Base-by-base conservation (phyloP, 768 basidiomycete genomes). In the Wakefieldia striispora region DNA sequence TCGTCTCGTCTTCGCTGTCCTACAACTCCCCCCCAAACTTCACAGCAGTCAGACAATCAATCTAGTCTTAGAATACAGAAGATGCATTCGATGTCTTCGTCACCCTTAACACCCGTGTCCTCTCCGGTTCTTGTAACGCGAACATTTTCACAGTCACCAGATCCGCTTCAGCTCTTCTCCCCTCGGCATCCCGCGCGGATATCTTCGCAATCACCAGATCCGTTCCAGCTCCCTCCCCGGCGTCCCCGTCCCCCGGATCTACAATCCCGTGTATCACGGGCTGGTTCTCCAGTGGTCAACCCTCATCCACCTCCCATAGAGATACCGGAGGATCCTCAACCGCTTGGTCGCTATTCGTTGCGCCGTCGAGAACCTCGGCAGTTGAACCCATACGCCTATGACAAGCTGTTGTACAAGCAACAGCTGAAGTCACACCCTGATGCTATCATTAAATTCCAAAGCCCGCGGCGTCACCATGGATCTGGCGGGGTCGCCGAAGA, bases 371-470 rank as follows among this genome's bases (percentile, higher is more conserved):
- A 75, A 27, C 64, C 74, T 33, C 70, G 75, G 17, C 88, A 90
- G 59, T 51, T 82, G 14, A 74, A 78, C 12, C 88, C 88, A 1
- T 90, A 83, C 56, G 73, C 71, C 11, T 74, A 75, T 29, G 86
- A 89, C 50, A 70, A 77, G 44, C 36, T 69, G 11, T 35, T 66
- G 33, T 89, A 89, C 61, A 75, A 79, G 47, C 63, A 65, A 13
- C 72, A 75, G 43, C 65, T 89, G 54, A 72, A 71, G 26, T 55
- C 61, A 1, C 77, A 75, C 52, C 87, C 86, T 3, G 88, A 89
- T 19, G 88, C 88, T 1, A 80, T 89, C 37, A 74, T 90, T 39
- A 81, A 78, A 47, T 48, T 74, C 21, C 66, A 60, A 40, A 74
- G 72, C 59, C 71, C 72, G 19, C 60, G 31, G n/a, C 62, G 54